Base-by-base conservation (phyloP, 176 grass and related monocot species). In the Oryza coarctata region DNA sequence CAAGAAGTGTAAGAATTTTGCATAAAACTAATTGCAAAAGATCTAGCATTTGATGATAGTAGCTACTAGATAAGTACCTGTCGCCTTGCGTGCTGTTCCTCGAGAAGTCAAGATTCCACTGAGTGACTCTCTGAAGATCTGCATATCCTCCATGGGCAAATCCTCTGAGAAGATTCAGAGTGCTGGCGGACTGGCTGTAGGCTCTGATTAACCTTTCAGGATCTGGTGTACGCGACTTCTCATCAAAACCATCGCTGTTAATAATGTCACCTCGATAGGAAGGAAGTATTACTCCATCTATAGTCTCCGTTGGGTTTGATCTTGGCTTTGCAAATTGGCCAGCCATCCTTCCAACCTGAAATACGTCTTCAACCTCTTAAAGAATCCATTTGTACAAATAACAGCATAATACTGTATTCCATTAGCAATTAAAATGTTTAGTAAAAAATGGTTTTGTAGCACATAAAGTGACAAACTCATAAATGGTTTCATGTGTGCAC, bases 331-430 rank as follows among this genome's bases (percentile, higher is more conserved):
- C 89, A 71, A 91, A 91, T 57, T 91, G 85, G 31, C 85, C 81
- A 44, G 65, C 89, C 63, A 91, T 85, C 79, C 89, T 88, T 64
- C 89, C 89, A 76, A 91, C 89, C 89, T 88, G 77, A 71, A 68
- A 86, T 41, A 86, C 47, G 45, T 33, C 26, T 12, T 62, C 73
- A 68, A 52, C 31, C 4, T 47, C 31, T 38, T 52, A 75, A 70
- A 12, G 18, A n/a, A 38, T 25, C 35, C 33, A 3, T 36, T 20
- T 39, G 17, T 3, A n/a, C 20, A 69, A 39, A 36, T 69, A 69
- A 69, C 7, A 69, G 66, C 20, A 5, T 11, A 69, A 36, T 22
- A 14, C 7, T 69, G 17, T 22, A 69, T 39, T 39, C 34, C 20
- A 13, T 25, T 39, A 40, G 35, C 35, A 41, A 22, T 39, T 39